Evolutionary conservation across 176 grass and related monocot species (phyloP), one percentile per base, ranked within the genome.

Genomic region (Bolboschoenus planiculmis): DNA sequence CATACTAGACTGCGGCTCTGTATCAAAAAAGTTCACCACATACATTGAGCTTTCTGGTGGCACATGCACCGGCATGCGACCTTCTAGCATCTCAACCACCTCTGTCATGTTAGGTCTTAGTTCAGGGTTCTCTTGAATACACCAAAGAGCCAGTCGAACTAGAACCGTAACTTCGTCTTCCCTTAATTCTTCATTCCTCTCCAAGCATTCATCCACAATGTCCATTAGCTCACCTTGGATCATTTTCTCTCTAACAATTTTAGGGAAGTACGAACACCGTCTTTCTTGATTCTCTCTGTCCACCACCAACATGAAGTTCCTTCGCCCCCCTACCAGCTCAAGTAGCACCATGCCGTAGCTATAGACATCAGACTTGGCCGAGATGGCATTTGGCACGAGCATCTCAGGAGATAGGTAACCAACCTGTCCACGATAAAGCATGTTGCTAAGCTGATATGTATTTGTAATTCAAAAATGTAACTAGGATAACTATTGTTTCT

Each of bases 281-380:
- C 20, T 50, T 58, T 43, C 4, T 51, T 21, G 30, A 51, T 4
- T 62, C 16, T 48, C 10, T 46, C 26, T 6, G 63, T 56, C 84
- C 15, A 24, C 10, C 1, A 42, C 31, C 46, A 51, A 27, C 59
- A 36, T 50, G 9, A 91, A 75, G 71, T 81, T 83, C 47, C 85
- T 83, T 13, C 92, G 81, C 3, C 90, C 92, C 68, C 56, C 76
- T 24, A 92, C 37, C 24, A 94, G 57, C 81, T 94, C 92, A 10
- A 90, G 59, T 21, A 90, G 86, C 60, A 87, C 88, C 86, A 92
- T 87, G 35, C 91, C 89, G 47, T 94, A 91, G 83, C 92, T 89
- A 83, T 89, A 94, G 71, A 91, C 84, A 79, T 94, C 92, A 23
- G 35, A 89, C 65, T 89, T 89, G 27, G 80, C 56, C 1, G 85